Conservation (phyloP, 2,329 filamentous ascomycete genomes). For the Lecanicillium sp. region DNA sequence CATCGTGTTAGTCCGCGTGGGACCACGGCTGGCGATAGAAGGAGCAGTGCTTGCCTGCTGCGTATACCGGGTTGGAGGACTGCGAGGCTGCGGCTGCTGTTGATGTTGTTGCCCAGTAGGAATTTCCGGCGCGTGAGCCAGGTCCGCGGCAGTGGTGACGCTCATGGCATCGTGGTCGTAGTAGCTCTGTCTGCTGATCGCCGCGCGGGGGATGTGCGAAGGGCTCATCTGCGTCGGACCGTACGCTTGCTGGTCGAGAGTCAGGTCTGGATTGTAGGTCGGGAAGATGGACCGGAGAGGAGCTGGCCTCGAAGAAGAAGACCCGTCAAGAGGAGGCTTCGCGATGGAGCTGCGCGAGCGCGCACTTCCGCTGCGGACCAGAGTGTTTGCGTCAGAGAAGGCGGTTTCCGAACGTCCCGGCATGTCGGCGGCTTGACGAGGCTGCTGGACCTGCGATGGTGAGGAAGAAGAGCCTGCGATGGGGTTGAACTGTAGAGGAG, state of each 20-base stretch:
- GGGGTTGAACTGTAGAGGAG: constrained; percentile 21
- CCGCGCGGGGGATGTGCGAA: constrained; percentile 54
- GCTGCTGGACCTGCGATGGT: constrained; percentile 27
- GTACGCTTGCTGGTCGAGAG: constrained; percentile 64
- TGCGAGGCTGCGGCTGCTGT: neutral
- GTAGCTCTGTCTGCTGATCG: constrained; percentile 62
- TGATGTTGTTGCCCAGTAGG: constrained; percentile 9
- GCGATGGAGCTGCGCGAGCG: constrained; percentile 52
- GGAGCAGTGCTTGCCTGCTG: neutral
- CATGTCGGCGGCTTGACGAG: constrained; percentile 35
- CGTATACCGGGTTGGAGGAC: neutral
- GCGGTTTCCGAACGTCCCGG: constrained; percentile 44
- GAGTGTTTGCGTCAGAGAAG: constrained; percentile 44
- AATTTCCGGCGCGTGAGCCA: constrained; percentile 10
- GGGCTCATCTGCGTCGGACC: constrained; percentile 61
- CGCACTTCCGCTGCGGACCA: constrained; percentile 43
- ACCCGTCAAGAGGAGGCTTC: constrained; percentile 42
- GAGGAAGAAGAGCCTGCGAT: constrained; percentile 19
- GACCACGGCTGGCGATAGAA: neutral
- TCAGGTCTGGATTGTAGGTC: constrained; percentile 61
- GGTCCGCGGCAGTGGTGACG: neutral
- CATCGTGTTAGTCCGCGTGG: neutral
- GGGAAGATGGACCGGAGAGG: constrained; percentile 68
- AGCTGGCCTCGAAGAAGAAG: constrained; percentile 30
- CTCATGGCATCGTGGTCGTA: constrained; percentile 17